Evolutionary conservation across 176 grass and related monocot genomes (phyloP), one percentile per base, ranked within the genome.

Genomic region (Raddia distichophylla): DNA sequence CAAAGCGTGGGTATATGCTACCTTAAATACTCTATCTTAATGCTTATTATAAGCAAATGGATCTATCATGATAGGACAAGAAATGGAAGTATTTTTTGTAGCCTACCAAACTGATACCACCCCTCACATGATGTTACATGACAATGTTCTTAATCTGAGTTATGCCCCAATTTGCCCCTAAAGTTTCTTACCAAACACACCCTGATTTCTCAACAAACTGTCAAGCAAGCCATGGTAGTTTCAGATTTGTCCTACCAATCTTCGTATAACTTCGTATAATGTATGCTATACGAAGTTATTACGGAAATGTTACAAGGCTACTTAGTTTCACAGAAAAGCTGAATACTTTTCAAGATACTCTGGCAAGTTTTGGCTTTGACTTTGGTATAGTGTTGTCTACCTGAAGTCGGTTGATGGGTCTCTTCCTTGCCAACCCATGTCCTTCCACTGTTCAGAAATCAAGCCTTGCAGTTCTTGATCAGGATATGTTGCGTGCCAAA

Each of bases 331-430:
- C 7, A 65, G 40, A 13, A 79, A 35, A 64, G 46, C 50, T 83
- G 20, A 6, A 42, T 43, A 60, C 27, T 60, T 65, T 60, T 73
- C 0, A 37, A 66, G 49, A 5, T 22, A 48, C 34, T 64, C 48
- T 57, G 40, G 57, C 8, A 54, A 76, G 63, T 47, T 81, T 78
- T 33, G 65, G 5, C 18, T 60, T 74, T 15, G 11, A 45, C 3
- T 46, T 60, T 74, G 18, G 11, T 37, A 2, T 46, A 61, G 43
- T 62, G 16, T 46, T 73, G 14, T 18, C 33, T 79, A 94, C 96
- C 96, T 93, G 57, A 98, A 98, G 71, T 98, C 96, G 60, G 92
- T 98, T 69, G 96, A 95, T 93, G 96, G 96, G 47, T 98, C 96
- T 78, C 89, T 92, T 44, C 95, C 95, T 87, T 98, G 95, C 95